Evolutionary conservation across 2,329 filamentous ascomycete species (phyloP).

Genomic region (Xylaria sp.): DNA sequence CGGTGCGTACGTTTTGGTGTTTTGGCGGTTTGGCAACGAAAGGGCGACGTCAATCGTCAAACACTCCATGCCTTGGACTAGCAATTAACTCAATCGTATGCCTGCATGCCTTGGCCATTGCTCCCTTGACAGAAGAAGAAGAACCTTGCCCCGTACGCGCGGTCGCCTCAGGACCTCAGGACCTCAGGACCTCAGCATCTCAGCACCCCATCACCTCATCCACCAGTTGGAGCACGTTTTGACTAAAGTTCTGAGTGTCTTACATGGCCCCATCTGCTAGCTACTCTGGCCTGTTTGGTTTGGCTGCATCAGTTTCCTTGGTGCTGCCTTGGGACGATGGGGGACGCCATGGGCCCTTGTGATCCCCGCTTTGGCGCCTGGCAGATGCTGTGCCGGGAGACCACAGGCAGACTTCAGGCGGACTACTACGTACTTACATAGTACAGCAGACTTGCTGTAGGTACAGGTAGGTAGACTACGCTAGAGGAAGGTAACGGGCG

Average conservation of each 20-base stretch:
- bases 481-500: not conserved
- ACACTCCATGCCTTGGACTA: not conserved
- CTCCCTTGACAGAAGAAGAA: no score
- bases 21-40: not conserved
- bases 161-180: no score
- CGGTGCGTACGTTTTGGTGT: not conserved
- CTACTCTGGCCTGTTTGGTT: not conserved
- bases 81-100: not conserved
- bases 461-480: not conserved
- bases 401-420: no score
- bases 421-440: not conserved
- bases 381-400: no score
- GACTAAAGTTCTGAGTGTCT: constrained; percentile 16
- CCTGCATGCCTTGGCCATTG: not conserved
- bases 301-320: not conserved
- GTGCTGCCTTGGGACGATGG: no score
- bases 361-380: constrained; percentile 2
- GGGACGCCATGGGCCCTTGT: no score
- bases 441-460: no score
- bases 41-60: constrained; percentile 12
- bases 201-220: constrained; percentile 33
- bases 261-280: not conserved
- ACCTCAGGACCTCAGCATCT: no score
- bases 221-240: constrained; percentile 36
- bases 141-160: not conserved